Conservation (phyloP, 306 rosid species). For the Trifolium repens region DNA sequence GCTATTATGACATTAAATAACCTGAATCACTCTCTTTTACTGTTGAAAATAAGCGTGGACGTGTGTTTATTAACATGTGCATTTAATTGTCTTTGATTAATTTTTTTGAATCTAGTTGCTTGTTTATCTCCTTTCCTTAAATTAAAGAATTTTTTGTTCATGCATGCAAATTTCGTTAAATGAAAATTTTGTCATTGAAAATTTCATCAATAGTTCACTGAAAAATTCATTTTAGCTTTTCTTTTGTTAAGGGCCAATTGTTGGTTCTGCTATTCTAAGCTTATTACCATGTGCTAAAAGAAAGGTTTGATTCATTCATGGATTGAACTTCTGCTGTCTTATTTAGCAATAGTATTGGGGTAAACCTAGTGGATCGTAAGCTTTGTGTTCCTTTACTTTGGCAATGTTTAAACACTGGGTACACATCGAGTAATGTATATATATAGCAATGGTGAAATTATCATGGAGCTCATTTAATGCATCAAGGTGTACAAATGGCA, state of each 20-base stretch:
- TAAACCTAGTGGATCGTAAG: background rate
- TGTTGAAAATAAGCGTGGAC: background rate
- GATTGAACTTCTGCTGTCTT: constrained; percentile 2
- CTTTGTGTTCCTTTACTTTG: constrained; percentile 17
- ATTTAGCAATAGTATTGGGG: constrained; percentile 1
- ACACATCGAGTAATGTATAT: background rate
- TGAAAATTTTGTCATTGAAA: constrained; percentile 15
- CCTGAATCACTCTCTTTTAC: background rate
- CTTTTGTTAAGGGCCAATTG: background rate
- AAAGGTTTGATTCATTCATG: background rate
- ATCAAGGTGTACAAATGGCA: background rate
- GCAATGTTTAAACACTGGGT: constrained; percentile 15
- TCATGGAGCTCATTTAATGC: background rate
- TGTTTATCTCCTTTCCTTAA: background rate
- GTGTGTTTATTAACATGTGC: background rate
- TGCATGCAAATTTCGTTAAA: constrained; percentile 5
- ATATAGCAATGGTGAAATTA: background rate
- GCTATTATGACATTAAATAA: background rate
- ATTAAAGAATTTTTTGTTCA: background rate
- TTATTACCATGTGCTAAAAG: background rate
- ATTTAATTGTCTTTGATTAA: constrained; percentile 24
- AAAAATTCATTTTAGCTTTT: background rate
- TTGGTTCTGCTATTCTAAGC: constrained; percentile 3
- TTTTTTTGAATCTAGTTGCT: constrained; percentile 1
- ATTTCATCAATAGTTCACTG: background rate